Conservation (phyloP, 179 eudicot species). For the Pouteria campechiana region DNA sequence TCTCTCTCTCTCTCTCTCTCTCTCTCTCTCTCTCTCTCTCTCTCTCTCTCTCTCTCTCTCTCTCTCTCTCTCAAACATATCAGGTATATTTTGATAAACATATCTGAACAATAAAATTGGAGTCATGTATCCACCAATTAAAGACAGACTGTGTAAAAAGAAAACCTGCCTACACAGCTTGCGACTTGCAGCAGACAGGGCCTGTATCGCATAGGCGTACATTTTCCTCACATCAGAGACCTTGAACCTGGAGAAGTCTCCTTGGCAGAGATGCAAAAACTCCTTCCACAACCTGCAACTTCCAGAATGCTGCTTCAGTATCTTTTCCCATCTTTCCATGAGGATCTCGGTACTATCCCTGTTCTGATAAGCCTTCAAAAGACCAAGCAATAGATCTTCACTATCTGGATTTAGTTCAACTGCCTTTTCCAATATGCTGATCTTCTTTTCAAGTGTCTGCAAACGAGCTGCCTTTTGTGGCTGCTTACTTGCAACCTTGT, state of each 20-base stretch:
- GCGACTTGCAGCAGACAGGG: slow-evolving; percentile 71
- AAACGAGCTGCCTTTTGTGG: slow-evolving; percentile 89
- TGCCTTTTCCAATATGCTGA: slow-evolving; percentile 96
- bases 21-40: too few relatives aligned
- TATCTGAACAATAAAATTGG: slow-evolving; percentile 2
- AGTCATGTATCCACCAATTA: background rate
- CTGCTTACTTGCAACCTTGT: slow-evolving; percentile 82
- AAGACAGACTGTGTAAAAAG: slow-evolving; percentile 9
- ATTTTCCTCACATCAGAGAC: slow-evolving; percentile 77
- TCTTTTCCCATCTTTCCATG: slow-evolving; percentile 85
- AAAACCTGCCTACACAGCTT: slow-evolving; percentile 94
- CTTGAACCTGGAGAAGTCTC: slow-evolving; percentile 83
- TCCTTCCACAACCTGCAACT: slow-evolving; percentile 81
- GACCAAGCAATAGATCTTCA: slow-evolving; percentile 67
- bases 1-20: too few relatives aligned
- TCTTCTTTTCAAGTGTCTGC: slow-evolving; percentile 92
- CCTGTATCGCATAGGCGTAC: slow-evolving; percentile 72
- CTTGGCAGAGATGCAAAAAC: slow-evolving; percentile 57
- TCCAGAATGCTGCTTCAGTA: slow-evolving; percentile 61
- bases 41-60: too few relatives aligned
- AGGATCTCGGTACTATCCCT: slow-evolving; percentile 65
- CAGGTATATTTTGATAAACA: too few relatives aligned
- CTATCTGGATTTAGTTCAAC: slow-evolving; percentile 73
- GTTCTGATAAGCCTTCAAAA: slow-evolving; percentile 65
- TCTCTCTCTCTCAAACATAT: too few relatives aligned